A percentile compares a stretch with the other conserved stretches of the same genome.
phyloP scores from a whole-genome alignment of 176 grass and related monocot genomes.

The Carex parvula region DNA sequence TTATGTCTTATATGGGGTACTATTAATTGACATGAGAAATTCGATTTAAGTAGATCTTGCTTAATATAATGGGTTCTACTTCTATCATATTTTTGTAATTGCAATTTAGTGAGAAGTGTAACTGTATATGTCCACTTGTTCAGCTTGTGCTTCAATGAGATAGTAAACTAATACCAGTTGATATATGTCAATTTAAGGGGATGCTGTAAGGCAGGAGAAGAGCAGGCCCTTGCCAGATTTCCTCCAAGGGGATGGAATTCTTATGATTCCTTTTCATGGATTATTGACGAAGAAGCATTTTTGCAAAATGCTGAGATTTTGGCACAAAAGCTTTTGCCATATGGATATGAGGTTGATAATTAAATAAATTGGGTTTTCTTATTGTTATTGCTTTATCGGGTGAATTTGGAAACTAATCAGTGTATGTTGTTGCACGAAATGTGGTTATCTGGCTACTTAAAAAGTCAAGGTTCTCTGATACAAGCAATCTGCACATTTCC shows the following conservation, averaged over 20 bases:
- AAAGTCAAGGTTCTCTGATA: background rate
- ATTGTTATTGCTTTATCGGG: background rate
- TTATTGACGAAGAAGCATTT: slow-evolving; percentile 56
- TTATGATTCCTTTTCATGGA: slow-evolving; percentile 92
- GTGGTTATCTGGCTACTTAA: background rate
- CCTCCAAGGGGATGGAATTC: slow-evolving; percentile 96
- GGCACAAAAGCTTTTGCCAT: slow-evolving; percentile 50
- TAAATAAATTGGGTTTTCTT: background rate
- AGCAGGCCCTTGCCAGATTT: slow-evolving; percentile 21
- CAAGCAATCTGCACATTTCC: background rate
- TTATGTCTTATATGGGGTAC: too few relatives aligned
- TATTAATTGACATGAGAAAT: too few relatives aligned
- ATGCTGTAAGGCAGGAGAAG: slow-evolving; percentile 15
- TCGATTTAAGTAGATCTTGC: background rate
- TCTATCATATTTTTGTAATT: background rate
- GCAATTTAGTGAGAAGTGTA: background rate
- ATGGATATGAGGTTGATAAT: slow-evolving; percentile 66
- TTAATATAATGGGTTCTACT: background rate
- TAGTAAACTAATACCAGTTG: background rate
- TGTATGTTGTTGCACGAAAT: background rate
- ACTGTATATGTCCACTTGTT: background rate
- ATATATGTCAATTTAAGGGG: slow-evolving; percentile 29
- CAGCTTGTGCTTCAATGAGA: background rate
- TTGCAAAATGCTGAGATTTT: slow-evolving; percentile 70
- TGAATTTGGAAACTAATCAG: background rate